Conservation (phyloP, 2,329 filamentous ascomycete genomes). For the Arthrobotrys sinensis region DNA sequence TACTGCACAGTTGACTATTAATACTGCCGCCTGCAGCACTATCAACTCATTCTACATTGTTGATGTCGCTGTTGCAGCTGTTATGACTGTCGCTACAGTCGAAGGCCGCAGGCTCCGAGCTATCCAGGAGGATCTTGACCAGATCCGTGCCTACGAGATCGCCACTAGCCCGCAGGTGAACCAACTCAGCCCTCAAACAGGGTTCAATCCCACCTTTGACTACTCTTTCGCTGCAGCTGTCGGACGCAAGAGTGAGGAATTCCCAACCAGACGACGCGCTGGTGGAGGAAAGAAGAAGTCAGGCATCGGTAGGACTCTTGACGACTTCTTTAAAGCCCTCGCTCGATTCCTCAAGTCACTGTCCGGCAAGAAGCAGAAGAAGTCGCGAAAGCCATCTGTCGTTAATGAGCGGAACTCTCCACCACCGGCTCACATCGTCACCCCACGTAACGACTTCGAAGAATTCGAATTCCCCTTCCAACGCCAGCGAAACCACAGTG, state of each 20-base stretch:
- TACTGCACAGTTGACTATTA: constrained; percentile 60
- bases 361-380: constrained; percentile 56
- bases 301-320: constrained; percentile 38
- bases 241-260: constrained; percentile 42
- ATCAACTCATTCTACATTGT: constrained; percentile 65
- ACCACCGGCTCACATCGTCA: constrained; percentile 3
- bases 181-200: constrained; percentile 45
- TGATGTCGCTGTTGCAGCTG: constrained; percentile 64
- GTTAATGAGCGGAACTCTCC: constrained; percentile 27
- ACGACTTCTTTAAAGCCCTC: constrained; percentile 47
- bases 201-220: constrained; percentile 47
- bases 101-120: constrained; percentile 63
- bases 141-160: constrained; percentile 57
- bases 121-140: constrained; percentile 60
- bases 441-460: constrained; percentile 31
- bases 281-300: constrained; percentile 42
- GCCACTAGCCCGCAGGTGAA: constrained; percentile 51
- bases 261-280: constrained; percentile 15
- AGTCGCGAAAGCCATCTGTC: constrained; percentile 32
- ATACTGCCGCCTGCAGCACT: constrained; percentile 63
- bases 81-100: constrained; percentile 64
- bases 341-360: constrained; percentile 47
- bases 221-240: constrained; percentile 57
- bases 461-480: constrained; percentile 59
- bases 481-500: constrained; percentile 4